Percentiles rank a stretch among this genome's conserved stretches.
Evolutionary conservation across 225 moss, liverwort and hornwort species (phyloP).

Genomic region (Polytrichum formosum): DNA sequence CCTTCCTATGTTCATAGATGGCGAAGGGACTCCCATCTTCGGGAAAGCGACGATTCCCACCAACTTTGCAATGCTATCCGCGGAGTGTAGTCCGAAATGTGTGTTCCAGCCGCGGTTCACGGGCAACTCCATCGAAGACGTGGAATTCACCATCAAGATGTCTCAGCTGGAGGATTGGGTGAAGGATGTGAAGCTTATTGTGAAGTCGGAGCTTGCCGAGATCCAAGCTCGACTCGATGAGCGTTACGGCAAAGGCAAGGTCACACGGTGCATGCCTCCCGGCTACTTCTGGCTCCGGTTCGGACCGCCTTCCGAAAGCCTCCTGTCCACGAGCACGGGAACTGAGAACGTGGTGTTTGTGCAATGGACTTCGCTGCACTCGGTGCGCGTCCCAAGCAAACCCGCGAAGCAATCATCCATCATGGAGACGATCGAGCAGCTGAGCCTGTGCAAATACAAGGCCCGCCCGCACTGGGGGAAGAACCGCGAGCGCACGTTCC

Average conservation of each 20-base stretch:
- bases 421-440: slow-evolving; percentile 47
- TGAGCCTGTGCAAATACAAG: slow-evolving; percentile 48
- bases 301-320: slow-evolving; percentile 24
- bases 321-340: slow-evolving; percentile 38
- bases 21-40: neutral
- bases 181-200: slow-evolving; percentile 24
- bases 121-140: slow-evolving; percentile 17
- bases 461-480: slow-evolving; percentile 48
- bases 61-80: slow-evolving; percentile 17
- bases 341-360: slow-evolving; percentile 38
- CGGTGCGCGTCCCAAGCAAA: slow-evolving; percentile 26
- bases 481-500: slow-evolving; percentile 38
- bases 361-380: slow-evolving; percentile 26
- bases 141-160: slow-evolving; percentile 22
- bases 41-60: slow-evolving; percentile 26
- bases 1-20: slow-evolving; percentile 8
- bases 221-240: slow-evolving; percentile 15
- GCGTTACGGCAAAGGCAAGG: slow-evolving; percentile 30
- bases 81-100: slow-evolving; percentile 27
- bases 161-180: slow-evolving; percentile 27
- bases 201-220: slow-evolving; percentile 21
- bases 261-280: slow-evolving; percentile 47
- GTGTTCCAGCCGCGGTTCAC: neutral
- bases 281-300: slow-evolving; percentile 67
- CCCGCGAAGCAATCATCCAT: slow-evolving; percentile 36